Conservation (phyloP, 2,329 filamentous ascomycete genomes). For the Aspergillus sojae region DNA sequence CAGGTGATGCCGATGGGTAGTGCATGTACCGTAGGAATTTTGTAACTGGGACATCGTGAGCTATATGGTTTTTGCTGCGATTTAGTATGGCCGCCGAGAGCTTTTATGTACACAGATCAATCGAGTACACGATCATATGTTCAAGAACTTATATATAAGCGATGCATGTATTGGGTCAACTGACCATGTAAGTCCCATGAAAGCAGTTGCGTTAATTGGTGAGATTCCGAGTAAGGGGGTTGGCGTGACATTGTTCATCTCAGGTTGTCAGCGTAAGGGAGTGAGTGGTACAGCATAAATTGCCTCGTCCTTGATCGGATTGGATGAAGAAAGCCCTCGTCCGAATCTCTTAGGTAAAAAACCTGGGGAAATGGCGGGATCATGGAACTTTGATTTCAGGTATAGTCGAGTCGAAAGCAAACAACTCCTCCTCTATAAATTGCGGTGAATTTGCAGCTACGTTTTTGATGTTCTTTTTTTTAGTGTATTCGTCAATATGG, state of each 20-base stretch:
- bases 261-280: not conserved
- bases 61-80: not conserved
- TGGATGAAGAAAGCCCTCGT: slow-evolving; percentile 1
- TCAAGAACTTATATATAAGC: not conserved
- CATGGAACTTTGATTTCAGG: not conserved
- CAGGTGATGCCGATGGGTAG: slow-evolving; percentile 6
- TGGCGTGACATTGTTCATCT: not conserved
- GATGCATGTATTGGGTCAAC: not conserved
- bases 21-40: not conserved
- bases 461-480: not conserved
- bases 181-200: not conserved
- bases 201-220: not conserved
- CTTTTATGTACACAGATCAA: not conserved
- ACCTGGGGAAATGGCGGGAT: not conserved
- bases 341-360: not conserved
- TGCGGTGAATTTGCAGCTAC: not conserved
- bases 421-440: not conserved
- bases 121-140: not conserved
- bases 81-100: not conserved
- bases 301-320: not conserved
- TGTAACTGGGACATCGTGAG: not conserved
- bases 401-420: not conserved
- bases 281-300: not conserved
- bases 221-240: not conserved
- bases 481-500: not conserved